Evolutionary conservation across 345 rosid genomes (phyloP).

Genomic region (Corchorus olitorius): DNA sequence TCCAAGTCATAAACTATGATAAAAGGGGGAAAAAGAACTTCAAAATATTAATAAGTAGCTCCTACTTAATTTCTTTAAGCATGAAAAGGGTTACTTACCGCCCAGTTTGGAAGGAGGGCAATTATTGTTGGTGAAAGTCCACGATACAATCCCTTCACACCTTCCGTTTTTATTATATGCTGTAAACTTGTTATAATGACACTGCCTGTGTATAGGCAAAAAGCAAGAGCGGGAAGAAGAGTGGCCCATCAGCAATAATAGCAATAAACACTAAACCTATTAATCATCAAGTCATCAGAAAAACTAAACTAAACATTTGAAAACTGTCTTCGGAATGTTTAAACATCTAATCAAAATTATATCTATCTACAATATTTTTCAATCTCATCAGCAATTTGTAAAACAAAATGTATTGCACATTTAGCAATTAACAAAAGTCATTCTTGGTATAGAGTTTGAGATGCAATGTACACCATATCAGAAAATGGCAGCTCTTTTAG

Average conservation of each 20-base stretch:
- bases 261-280: slow-evolving; percentile 8
- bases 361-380: background rate
- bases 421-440: background rate
- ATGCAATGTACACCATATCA: background rate
- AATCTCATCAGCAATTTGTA: background rate
- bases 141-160: slow-evolving; percentile 80
- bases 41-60: background rate
- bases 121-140: slow-evolving; percentile 94
- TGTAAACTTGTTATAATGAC: slow-evolving; percentile 69
- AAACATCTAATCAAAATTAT: background rate
- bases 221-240: slow-evolving; percentile 9
- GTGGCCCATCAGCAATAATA: slow-evolving; percentile 14
- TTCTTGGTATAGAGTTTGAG: background rate
- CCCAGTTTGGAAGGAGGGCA: slow-evolving; percentile 97
- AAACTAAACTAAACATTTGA: background rate
- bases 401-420: background rate
- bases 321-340: background rate
- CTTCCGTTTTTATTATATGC: slow-evolving; percentile 67
- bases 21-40: background rate
- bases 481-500: background rate
- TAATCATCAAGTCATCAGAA: slow-evolving; percentile 1
- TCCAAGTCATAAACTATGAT: background rate
- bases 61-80: background rate
- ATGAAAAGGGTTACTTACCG: slow-evolving; percentile 52
- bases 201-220: slow-evolving; percentile 53